These are phyloP conservation scores for Sclerotinia spermophila DNA, from an alignment of 2,329 filamentous ascomycete species.

Conservation along the genomic window DNA sequence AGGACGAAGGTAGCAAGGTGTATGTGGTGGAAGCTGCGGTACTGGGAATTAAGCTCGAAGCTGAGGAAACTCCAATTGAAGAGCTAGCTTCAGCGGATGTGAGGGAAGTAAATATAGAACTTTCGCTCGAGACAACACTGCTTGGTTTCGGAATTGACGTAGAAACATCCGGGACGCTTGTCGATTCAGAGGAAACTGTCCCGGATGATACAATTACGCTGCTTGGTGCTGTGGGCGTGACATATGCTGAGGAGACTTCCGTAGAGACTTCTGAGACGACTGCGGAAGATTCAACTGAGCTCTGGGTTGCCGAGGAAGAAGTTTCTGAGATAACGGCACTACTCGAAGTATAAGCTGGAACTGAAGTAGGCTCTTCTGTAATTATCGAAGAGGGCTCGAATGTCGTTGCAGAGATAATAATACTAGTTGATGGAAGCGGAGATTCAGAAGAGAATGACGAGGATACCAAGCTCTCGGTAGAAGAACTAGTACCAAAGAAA, in stretches of 20 bases:
- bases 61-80: background rate
- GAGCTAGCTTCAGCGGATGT: background rate
- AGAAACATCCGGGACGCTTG: background rate
- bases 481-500: background rate
- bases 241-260: background rate
- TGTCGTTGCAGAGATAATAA: background rate
- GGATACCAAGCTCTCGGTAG: background rate
- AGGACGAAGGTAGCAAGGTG: background rate
- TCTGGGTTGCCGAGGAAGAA: background rate
- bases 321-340: background rate
- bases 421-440: background rate
- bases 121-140: background rate
- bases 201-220: background rate
- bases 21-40: slow-evolving; percentile 7
- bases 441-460: background rate
- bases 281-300: background rate
- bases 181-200: background rate
- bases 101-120: background rate
- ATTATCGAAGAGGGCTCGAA: background rate
- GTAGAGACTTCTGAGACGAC: background rate
- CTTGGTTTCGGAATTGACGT: background rate
- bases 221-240: background rate
- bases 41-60: background rate
- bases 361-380: background rate
- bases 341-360: background rate